Percentiles rank a stretch among this genome's conserved stretches.
Conservation (phyloP, 768 basidiomycete species). For the Lentinula boryana region DNA sequence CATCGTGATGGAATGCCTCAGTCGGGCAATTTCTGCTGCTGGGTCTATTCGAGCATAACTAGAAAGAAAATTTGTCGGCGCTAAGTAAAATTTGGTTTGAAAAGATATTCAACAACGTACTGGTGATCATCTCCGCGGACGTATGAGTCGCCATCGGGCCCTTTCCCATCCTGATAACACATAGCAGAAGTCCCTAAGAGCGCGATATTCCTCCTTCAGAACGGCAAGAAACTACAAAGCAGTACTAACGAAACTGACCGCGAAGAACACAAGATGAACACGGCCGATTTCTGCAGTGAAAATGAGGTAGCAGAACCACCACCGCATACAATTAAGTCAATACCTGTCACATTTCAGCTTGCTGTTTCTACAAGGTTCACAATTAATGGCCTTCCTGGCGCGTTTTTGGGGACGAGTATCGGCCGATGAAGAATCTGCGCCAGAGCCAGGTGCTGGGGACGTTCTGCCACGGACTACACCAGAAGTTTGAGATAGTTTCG, state of each 20-base stretch:
- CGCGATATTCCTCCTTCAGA: slow-evolving; percentile 9
- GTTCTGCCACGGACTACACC: slow-evolving; percentile 45
- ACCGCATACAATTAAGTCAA: slow-evolving; percentile 6
- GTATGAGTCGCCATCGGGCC: slow-evolving; percentile 49
- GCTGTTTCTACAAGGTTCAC: slow-evolving; percentile 81
- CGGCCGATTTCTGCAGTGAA: slow-evolving; percentile 62
- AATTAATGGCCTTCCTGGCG: slow-evolving; percentile 83
- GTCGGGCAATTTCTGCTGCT: slow-evolving; percentile 57
- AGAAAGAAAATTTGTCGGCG: slow-evolving; percentile 9
- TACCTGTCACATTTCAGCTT: slow-evolving; percentile 88
- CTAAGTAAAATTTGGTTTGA: slow-evolving; percentile 7
- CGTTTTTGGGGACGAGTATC: slow-evolving; percentile 72
- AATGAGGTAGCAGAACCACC: slow-evolving; percentile 8
- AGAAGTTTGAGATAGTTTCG: slow-evolving; percentile 27
- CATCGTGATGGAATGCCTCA: slow-evolving; percentile 63
- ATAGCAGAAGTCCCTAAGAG: slow-evolving; percentile 67
- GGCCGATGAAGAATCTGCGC: slow-evolving; percentile 26
- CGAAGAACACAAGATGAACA: slow-evolving; percentile 83
- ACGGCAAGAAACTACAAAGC: background rate
- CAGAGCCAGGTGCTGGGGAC: slow-evolving; percentile 36
- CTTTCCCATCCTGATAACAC: slow-evolving; percentile 74
- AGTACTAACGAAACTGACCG: slow-evolving; percentile 36
- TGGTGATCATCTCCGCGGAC: slow-evolving; percentile 58
- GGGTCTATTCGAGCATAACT: slow-evolving; percentile 53
- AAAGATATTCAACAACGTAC: slow-evolving; percentile 28